Evolutionary conservation across 768 basidiomycete species (phyloP), one percentile per base, ranked within the genome.

Genomic region (Heimioporus sp.): DNA sequence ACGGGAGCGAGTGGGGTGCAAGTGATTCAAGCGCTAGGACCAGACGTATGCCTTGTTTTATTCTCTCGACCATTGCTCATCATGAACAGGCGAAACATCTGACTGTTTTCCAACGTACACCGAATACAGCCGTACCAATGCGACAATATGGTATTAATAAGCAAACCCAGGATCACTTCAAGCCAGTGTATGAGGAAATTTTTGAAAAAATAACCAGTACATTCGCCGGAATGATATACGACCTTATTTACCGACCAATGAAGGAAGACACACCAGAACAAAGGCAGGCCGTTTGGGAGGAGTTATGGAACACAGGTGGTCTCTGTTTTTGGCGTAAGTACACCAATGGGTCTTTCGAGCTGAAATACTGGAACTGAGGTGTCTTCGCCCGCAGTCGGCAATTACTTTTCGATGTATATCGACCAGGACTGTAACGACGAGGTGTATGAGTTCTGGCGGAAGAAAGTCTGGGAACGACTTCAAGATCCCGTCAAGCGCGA

Each of bases 101-200:
- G 19, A 50, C 55, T 7, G 44, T 55, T 15, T 56, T 55, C 36
- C 55, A 56, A 39, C 55, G 48, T 12, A 15, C 55, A 10, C 55
- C 53, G 5, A 56, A 49, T 15, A 41, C 37, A 4, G 53, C 53
- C 4, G 4, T 56, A 16, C 55, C 55, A 0, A 56, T 56, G 55
- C 24, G 40, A 12, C 31, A 28, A 19, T 56, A 42, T 24, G 17
- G 30, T n/a, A 11, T 55, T 21, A 39, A 46, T 35, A 55, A 56
- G 40, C 48, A 56, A 20, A 31, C 46, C 13, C 55, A 56, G 37
- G 45, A 49, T 15, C 53, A 50, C 11, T 50, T 37, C 45, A 56
- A 30, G n/a, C 38, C 39, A 1, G 28, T 56, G 16, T 56, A 56
- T 13, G 44, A 46, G 24, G 36, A 51, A 17, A 36, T 56, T 10